A percentile compares a stretch with the other conserved stretches of the same genome.
Conservation (phyloP, 1,284 basidiomycete genomes). For the Spongiforma sp. region DNA sequence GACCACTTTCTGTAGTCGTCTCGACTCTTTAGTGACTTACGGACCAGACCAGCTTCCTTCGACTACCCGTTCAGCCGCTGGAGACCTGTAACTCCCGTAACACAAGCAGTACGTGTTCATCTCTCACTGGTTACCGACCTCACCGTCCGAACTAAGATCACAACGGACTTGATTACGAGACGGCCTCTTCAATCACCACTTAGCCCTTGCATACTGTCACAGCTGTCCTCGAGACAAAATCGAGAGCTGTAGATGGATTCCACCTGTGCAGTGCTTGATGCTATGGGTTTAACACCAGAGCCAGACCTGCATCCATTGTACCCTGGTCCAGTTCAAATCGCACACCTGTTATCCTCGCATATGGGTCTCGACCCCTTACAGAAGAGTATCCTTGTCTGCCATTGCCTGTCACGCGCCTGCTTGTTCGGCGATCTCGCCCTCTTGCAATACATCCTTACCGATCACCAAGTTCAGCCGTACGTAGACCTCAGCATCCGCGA, state of each 20-base stretch:
- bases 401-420: slow-evolving; percentile 74
- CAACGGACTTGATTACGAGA: slow-evolving; percentile 9
- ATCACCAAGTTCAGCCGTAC: slow-evolving; percentile 70
- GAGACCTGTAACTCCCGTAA: too few species aligned
- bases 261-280: slow-evolving; percentile 10
- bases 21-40: too few species aligned
- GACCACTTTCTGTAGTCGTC: too few species aligned
- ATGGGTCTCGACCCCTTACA: slow-evolving; percentile 71
- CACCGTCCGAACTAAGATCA: slow-evolving; percentile 28
- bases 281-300: slow-evolving; percentile 64
- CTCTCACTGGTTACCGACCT: too few species aligned
- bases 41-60: too few species aligned
- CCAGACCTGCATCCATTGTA: slow-evolving; percentile 80
- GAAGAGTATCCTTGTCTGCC: slow-evolving; percentile 68
- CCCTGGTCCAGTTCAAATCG: slow-evolving; percentile 67
- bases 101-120: too few species aligned
- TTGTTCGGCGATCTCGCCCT: slow-evolving; percentile 75
- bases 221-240: slow-evolving; percentile 11
- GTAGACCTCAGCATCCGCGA: slow-evolving; percentile 74
- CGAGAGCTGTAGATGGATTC: slow-evolving; percentile 18
- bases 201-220: slow-evolving; percentile 6
- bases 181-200: slow-evolving; percentile 8
- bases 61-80: too few species aligned
- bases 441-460: slow-evolving; percentile 73
- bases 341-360: slow-evolving; percentile 63